Conservation (phyloP, 2,329 filamentous ascomycete species). For the Sarocladium kiliense region DNA sequence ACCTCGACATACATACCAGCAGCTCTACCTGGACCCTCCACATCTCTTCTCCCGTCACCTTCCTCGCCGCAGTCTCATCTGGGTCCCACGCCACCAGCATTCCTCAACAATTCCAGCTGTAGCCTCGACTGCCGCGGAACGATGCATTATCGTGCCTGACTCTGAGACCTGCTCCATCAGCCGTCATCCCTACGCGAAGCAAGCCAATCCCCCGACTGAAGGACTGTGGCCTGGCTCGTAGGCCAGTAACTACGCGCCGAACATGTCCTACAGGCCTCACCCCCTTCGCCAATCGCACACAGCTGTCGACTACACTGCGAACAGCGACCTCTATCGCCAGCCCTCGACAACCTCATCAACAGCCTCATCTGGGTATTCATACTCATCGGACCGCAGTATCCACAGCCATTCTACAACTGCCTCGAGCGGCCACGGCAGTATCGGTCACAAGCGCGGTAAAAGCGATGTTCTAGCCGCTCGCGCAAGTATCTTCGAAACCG, state of each 20-base stretch:
- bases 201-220: constrained; percentile 1
- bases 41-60: background rate
- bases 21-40: background rate
- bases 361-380: constrained; percentile 64
- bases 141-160: constrained; percentile 23
- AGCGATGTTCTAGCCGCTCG: constrained; percentile 60
- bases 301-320: constrained; percentile 34
- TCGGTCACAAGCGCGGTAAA: constrained; percentile 63
- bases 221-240: constrained; percentile 5
- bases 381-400: constrained; percentile 50
- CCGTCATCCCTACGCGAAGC: background rate
- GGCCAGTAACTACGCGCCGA: constrained; percentile 14
- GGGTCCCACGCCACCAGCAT: constrained; percentile 7
- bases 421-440: constrained; percentile 49
- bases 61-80: background rate
- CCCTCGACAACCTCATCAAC: constrained; percentile 66
- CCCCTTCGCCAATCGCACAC: constrained; percentile 53
- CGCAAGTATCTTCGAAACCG: constrained; percentile 42
- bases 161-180: constrained; percentile 8
- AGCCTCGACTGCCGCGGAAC: constrained; percentile 19
- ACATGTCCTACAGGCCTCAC: constrained; percentile 54
- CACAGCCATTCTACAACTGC: constrained; percentile 64
- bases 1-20: constrained; percentile 1
- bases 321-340: constrained; percentile 48
- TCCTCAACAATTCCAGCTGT: constrained; percentile 14